phyloP scores from a whole-genome alignment of 257 asterid genomes.

The Ligustrum vulgare region DNA sequence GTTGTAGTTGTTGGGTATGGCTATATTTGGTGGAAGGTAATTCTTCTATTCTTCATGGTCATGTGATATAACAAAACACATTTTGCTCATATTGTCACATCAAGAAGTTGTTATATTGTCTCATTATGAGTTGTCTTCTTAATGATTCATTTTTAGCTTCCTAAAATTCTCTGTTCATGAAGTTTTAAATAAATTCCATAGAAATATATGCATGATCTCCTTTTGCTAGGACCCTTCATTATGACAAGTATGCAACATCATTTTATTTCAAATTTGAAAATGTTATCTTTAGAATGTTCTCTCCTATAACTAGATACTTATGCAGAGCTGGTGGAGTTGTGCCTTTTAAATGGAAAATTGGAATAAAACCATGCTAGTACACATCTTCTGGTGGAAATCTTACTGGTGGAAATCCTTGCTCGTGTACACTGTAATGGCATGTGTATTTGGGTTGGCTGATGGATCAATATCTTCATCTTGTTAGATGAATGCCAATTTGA shows the following conservation, averaged over 20 bases:
- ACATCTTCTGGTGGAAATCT: not conserved
- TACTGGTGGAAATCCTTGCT: not conserved
- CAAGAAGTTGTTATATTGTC: not conserved
- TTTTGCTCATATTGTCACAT: not conserved
- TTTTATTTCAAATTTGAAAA: not conserved
- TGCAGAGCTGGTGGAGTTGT: not conserved
- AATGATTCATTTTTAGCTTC: not conserved
- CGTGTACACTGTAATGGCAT: not conserved
- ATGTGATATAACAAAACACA: not conserved
- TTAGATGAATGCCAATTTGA: not conserved
- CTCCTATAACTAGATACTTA: not conserved
- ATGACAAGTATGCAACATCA: not conserved
- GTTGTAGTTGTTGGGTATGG: constrained; percentile 87
- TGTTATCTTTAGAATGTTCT: not conserved
- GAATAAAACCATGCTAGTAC: not conserved
- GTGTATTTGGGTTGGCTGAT: not conserved
- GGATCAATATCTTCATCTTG: not conserved
- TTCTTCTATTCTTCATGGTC: constrained; percentile 13
- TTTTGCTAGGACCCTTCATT: not conserved
- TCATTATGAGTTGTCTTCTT: not conserved
- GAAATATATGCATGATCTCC: not conserved
- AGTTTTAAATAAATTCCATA: not conserved
- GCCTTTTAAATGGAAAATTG: not conserved
- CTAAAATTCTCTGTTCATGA: not conserved
- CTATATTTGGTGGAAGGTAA: constrained; percentile 99